phyloP scores from a whole-genome alignment of 2,329 filamentous ascomycete genomes.

The Lomentospora prolificans region DNA sequence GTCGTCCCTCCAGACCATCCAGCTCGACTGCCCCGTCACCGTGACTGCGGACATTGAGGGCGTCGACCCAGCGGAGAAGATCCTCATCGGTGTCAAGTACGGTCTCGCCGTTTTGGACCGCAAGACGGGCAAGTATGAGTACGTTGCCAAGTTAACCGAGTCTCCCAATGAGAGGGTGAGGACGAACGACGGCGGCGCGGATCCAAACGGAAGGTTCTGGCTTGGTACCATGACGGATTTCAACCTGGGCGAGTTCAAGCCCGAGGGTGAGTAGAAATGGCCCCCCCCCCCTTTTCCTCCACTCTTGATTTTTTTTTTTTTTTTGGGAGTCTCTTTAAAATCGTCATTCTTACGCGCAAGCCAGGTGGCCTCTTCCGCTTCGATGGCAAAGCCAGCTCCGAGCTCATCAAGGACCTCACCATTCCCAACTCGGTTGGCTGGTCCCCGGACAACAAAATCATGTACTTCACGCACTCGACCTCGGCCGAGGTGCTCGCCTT shows the following conservation, averaged over 20 bases:
- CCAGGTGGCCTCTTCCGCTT: slow-evolving; percentile 64
- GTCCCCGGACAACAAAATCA: slow-evolving; percentile 60
- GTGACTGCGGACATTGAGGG: slow-evolving; percentile 74
- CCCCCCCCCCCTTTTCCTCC: slow-evolving; percentile 11
- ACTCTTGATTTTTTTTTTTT: slow-evolving; percentile 5
- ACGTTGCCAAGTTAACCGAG: slow-evolving; percentile 39
- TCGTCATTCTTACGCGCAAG: slow-evolving; percentile 3
- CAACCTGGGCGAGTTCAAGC: slow-evolving; percentile 43
- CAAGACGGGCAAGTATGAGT: slow-evolving; percentile 41
- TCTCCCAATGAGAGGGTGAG: slow-evolving; percentile 43
- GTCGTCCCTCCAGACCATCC: slow-evolving; percentile 49
- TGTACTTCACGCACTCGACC: slow-evolving; percentile 78
- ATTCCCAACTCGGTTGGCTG: slow-evolving; percentile 84
- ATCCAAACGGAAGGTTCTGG: slow-evolving; percentile 75
- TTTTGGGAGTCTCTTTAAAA: neutral
- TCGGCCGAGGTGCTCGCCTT: slow-evolving; percentile 61
- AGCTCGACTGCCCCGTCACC: slow-evolving; percentile 44
- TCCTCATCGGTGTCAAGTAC: slow-evolving; percentile 71
- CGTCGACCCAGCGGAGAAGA: slow-evolving; percentile 48
- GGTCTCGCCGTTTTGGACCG: slow-evolving; percentile 73
- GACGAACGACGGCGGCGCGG: slow-evolving; percentile 75
- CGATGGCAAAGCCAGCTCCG: slow-evolving; percentile 47
- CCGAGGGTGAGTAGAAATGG: slow-evolving; percentile 38
- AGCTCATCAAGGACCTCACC: slow-evolving; percentile 52
- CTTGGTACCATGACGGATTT: slow-evolving; percentile 79